These are phyloP conservation scores for Brassica hybrid DNA, from an alignment of 441 rosid species.

Conservation along the genomic window DNA sequence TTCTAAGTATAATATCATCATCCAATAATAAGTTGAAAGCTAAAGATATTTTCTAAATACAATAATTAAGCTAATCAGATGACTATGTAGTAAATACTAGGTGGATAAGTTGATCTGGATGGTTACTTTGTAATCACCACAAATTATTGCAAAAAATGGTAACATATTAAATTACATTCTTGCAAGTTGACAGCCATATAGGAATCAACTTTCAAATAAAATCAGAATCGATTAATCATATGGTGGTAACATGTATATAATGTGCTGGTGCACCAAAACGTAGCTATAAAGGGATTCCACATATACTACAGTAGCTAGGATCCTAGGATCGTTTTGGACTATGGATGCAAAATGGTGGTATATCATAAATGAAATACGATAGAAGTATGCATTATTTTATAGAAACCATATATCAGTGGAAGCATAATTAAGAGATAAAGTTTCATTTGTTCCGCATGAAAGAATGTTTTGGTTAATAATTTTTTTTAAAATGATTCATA, in stretches of 20 bases:
- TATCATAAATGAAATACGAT: background rate
- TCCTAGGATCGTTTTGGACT: background rate
- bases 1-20: background rate
- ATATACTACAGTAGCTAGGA: background rate
- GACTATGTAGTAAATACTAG: background rate
- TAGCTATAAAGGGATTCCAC: background rate
- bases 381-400: background rate
- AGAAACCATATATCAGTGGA: background rate
- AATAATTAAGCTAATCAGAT: background rate
- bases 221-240: background rate
- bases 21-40: background rate
- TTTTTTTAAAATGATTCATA: background rate
- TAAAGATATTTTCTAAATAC: background rate
- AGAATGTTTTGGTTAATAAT: background rate
- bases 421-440: background rate
- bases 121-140: background rate
- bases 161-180: constrained; percentile 4
- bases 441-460: background rate
- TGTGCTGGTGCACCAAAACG: background rate
- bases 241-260: constrained; percentile 3
- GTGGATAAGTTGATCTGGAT: background rate
- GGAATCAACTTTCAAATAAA: background rate
- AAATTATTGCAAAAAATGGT: background rate
- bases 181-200: background rate
- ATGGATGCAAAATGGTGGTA: background rate